Evolutionary conservation across 31 red algal species (phyloP), one percentile per base, ranked within the genome.

Genomic region (Asparagopsis taxiformis): DNA sequence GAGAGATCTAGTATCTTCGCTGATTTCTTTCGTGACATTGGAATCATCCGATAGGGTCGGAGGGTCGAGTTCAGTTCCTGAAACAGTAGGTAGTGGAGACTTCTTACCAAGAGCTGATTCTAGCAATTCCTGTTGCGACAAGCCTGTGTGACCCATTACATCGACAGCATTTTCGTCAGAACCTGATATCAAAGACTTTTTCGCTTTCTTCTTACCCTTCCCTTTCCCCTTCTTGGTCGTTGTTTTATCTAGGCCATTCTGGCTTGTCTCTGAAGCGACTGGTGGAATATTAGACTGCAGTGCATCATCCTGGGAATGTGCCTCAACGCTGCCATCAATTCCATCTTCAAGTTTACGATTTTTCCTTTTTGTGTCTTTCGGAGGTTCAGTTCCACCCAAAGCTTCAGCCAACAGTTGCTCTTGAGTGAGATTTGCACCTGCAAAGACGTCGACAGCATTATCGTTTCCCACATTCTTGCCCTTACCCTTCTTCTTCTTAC

Each of bases 391-490:
- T 6, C 5, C 26, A 46, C 64, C 62, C 7, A 30, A 22, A 34
- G 62, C 62, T 36, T 23, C 62, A 34, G 62, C 62, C 13, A 67
- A 32, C 2, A 37, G 28, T 1, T 67, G 31, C 62, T 67, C 62
- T 3, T 11, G 62, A 1, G 31, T 38, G 8, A 23, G 19, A 1
- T 33, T 55, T 1, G 33, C 39, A 1, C 57, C 49, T n/a, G n/a
- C 72, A 50, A 77, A 77, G 24, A 77, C 72, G 32, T 77, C 72
- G 29, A 77, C 72, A 25, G 36, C 65, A 25, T 44, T 16, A 34
- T 13, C 62, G 1, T 67, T 41, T 1, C 9, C 31, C 35, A 3
- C 62, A 2, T 16, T 3, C 62, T 44, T 44, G 3, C 31, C 56
- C 25, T 49, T 51, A 5, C 13, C 38, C 20, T 16, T 41, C 35